Evolutionary conservation across 2,329 filamentous ascomycete species (phyloP).

Genomic region (Mycosphaerella sp.): DNA sequence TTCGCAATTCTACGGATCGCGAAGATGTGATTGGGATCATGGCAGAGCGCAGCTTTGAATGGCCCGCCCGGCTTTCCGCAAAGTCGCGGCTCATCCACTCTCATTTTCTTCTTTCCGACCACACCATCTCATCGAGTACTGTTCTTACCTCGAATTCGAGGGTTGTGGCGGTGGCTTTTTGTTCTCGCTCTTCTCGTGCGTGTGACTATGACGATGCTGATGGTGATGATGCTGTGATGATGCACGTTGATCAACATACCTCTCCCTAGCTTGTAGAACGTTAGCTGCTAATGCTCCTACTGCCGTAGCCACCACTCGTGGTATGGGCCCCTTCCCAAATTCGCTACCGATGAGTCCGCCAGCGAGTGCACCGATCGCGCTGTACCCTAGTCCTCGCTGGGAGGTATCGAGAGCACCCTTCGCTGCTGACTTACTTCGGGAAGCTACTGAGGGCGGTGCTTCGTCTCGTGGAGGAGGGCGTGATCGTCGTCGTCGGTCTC

Average conservation of each 20-base stretch:
- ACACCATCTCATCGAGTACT: constrained; percentile 13
- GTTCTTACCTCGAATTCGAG: constrained; percentile 21
- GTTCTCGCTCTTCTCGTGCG: constrained; percentile 5
- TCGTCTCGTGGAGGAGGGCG: constrained; percentile 18
- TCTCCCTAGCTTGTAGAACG: constrained; percentile 28
- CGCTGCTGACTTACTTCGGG: constrained; percentile 27
- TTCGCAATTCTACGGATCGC: too few relatives aligned
- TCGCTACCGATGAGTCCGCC: constrained; percentile 28
- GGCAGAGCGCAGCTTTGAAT: not conserved
- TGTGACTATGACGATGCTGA: not conserved
- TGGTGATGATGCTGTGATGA: constrained; percentile 2
- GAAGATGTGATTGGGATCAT: not conserved
- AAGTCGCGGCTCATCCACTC: not conserved
- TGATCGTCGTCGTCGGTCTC: constrained; percentile 12
- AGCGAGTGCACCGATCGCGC: constrained; percentile 28
- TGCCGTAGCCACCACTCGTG: constrained; percentile 24
- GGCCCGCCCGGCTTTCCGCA: not conserved
- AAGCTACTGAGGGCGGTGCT: constrained; percentile 8
- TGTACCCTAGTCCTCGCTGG: constrained; percentile 25
- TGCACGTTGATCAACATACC: constrained; percentile 18
- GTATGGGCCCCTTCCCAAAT: constrained; percentile 24
- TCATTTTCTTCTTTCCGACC: not conserved
- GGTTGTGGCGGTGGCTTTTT: constrained; percentile 11
- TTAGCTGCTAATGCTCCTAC: constrained; percentile 30
- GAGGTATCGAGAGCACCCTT: constrained; percentile 26